Percentiles rank a stretch among this genome's conserved stretches.
phyloP scores from a whole-genome alignment of 306 rosid species.

The Inga oerstediana region DNA sequence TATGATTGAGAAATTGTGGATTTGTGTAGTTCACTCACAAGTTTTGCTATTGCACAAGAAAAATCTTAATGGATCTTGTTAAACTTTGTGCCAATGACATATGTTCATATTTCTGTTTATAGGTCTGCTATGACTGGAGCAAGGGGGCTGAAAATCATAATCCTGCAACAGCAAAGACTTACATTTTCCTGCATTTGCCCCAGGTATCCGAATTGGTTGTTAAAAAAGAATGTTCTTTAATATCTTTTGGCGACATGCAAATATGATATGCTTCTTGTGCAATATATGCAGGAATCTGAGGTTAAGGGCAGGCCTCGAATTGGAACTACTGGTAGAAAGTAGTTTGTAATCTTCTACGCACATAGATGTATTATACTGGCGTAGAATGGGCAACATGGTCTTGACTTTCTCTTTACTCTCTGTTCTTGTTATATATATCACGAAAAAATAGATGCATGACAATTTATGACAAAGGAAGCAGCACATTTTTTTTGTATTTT shows the following conservation, averaged over 20 bases:
- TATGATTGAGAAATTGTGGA: background rate
- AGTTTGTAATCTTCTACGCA: constrained; percentile 23
- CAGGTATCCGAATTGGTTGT: constrained; percentile 56
- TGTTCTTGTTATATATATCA: background rate
- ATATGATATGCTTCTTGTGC: constrained; percentile 10
- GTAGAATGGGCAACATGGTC: background rate
- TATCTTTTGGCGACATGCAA: constrained; percentile 4
- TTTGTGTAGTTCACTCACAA: background rate
- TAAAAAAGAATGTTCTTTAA: background rate
- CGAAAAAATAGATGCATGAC: background rate
- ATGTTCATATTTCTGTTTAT: background rate
- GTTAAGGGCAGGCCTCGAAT: background rate
- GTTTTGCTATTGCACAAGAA: background rate
- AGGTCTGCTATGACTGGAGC: constrained; percentile 97
- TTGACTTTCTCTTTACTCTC: constrained; percentile 2
- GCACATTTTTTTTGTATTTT: background rate
- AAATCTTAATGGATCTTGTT: background rate
- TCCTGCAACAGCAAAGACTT: constrained; percentile 79
- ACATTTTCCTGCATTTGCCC: constrained; percentile 75
- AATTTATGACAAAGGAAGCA: background rate
- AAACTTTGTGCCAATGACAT: background rate
- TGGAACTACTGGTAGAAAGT: constrained; percentile 9
- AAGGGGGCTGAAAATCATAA: constrained; percentile 95
- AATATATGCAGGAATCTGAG: constrained; percentile 13
- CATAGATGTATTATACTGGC: constrained; percentile 5